Evolutionary conservation across 1,284 basidiomycete species (phyloP), one percentile per base, ranked within the genome.

Genomic region (Irpex lacteus): DNA sequence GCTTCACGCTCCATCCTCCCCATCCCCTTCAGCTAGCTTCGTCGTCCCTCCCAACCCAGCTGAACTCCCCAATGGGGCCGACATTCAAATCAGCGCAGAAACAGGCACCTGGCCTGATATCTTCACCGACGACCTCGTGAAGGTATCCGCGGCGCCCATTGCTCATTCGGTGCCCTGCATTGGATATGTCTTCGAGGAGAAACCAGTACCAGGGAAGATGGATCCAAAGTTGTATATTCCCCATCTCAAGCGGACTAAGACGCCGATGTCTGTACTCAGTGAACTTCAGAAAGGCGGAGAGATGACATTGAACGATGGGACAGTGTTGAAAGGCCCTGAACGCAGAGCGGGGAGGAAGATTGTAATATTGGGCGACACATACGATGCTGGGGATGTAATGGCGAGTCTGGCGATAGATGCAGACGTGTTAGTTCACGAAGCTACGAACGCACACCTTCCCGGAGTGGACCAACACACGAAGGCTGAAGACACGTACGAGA

Each of bases 361-460:
- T 19, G 88, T 86, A 40, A 85, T 96, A 62, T 79, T 95, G 38
- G 94, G 94, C 1, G 94, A 96, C 71, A 95, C 93, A 3, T 88
- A 84, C 70, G 86, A 95, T 73, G 89, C 93, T 8, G 34, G 54
- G 11, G 88, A 86, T 15, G 80, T 84, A 6, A 87, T 91, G 60
- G 78, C 76, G 32, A 73, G 78, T 6, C 73, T 94, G 7, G 87
- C 89, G 37, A 73, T 75, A 69, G 85, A 84, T 61, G 83, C 88
- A 18, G 88, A 92, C 68, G 66, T 95, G 50, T 79, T 89, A 59
- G 83, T 90, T 21, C 96, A 98, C 72, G 95, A 98, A 78, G 92
- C 94, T 44, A 98, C 96, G 6, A 98, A 97, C 73, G 92, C 94
- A 1, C 87, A 92, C 74, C 81, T 98, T n/a, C 94, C 94, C 1